Base-by-base conservation (phyloP, 2,329 filamentous ascomycete genomes). In the Pyricularia sp. region DNA sequence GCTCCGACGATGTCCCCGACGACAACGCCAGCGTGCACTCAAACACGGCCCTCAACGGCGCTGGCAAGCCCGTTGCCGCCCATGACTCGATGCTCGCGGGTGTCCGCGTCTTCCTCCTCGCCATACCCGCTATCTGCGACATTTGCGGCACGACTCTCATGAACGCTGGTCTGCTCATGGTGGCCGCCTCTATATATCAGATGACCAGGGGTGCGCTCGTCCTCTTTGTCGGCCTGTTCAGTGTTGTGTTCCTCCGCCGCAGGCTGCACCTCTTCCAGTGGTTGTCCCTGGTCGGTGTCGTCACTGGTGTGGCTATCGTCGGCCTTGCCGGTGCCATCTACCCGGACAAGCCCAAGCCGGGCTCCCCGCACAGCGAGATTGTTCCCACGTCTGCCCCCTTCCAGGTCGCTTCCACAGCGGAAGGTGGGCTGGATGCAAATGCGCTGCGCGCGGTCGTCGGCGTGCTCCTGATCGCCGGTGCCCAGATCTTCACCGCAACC, bases 181-280 rank as follows among this genome's bases (percentile, higher is more conserved):
- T 98, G 28, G 95, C 92, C 14, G 93, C 95, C 1, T 96, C 92
- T 70, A 97, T 99, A 76, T 94, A 97, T 80, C 95, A 99, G 81
- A 99, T 99, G 95, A 98, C 94, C 1, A 86, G 95, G 70, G 95
- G 95, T 10, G 95, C 95, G 0, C 84, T 99, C 61, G 94, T 99
- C 3, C 85, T 99, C 7, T 99, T 99, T 74, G 95, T 99, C 25
- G 95, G 95, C 0, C 82, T 98, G 0, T 97, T 99, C 81, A 97
- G 93, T 75, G 94, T 99, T 31, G 75, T 97, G 14, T 98, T 99
- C 78, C 83, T 99, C 69, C 90, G 88, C 74, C 88, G 93, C 65
- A 90, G 88, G 73, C 84, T 99, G 42, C 87, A 89, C 71, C 77
- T 91, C n/a, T 97, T 94, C 82, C 95, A 99, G 78, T 99, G 95